These are phyloP conservation scores for Castanea crenata DNA, from an alignment of 306 rosid species.

Conservation along the genomic window DNA sequence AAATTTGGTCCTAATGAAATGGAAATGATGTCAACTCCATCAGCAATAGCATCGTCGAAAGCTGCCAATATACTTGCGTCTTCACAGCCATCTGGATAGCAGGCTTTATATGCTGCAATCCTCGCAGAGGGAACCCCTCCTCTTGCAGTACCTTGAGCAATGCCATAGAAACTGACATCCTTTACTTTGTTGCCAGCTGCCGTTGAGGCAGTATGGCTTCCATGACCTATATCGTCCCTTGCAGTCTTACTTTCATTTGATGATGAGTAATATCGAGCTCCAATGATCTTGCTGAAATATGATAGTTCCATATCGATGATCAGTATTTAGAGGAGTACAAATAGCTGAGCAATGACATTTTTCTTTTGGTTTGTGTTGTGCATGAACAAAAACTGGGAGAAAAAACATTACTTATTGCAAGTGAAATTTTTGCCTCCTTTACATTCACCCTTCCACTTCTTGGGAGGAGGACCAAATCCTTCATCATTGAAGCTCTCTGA, in stretches of 20 bases:
- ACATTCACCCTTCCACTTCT: constrained; percentile 31
- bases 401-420: constrained; percentile 23
- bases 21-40: constrained; percentile 38
- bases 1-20: constrained; percentile 7
- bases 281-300: constrained; percentile 32
- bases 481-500: constrained; percentile 25
- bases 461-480: constrained; percentile 16
- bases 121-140: constrained; percentile 28
- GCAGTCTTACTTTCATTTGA: not conserved
- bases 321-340: constrained; percentile 52
- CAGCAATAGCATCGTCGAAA: constrained; percentile 49
- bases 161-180: constrained; percentile 1
- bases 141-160: constrained; percentile 22
- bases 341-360: constrained; percentile 1
- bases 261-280: constrained; percentile 13
- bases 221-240: constrained; percentile 25
- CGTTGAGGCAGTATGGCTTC: constrained; percentile 24
- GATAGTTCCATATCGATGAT: constrained; percentile 50
- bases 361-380: too few relatives aligned
- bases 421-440: constrained; percentile 11
- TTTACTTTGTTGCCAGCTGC: constrained; percentile 16
- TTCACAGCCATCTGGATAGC: not conserved
- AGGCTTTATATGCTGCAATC: constrained; percentile 18
- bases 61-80: constrained; percentile 15
- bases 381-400: too few relatives aligned